Conservation (phyloP, 2,329 filamentous ascomycete species). For the Penicillium digitatum region DNA sequence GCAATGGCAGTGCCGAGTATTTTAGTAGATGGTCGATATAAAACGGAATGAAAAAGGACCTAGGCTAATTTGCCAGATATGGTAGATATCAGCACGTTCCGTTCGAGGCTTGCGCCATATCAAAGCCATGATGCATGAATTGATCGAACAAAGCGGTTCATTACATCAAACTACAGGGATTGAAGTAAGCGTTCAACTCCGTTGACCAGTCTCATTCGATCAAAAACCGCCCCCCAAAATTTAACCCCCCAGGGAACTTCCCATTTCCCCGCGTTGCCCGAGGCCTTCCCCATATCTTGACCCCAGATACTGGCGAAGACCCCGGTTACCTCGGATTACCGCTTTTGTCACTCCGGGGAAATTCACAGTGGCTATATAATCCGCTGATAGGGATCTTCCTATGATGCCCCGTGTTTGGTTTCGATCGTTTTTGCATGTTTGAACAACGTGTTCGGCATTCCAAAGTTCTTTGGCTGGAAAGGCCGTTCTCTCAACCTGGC, state of each 20-base stretch:
- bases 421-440: constrained; percentile 9
- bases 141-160: background rate
- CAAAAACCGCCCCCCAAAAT: constrained; percentile 15
- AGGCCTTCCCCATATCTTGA: constrained; percentile 27
- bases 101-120: background rate
- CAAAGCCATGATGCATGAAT: constrained; percentile 7
- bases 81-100: background rate
- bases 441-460: constrained; percentile 27
- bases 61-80: background rate
- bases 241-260: constrained; percentile 3
- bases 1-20: background rate
- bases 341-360: constrained; percentile 22
- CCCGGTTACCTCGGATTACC: constrained; percentile 23
- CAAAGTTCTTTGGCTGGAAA: constrained; percentile 28
- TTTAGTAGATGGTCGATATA: background rate
- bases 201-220: constrained; percentile 7
- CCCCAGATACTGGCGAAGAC: constrained; percentile 12
- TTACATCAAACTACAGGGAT: background rate
- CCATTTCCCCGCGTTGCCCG: constrained; percentile 16
- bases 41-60: background rate
- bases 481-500: constrained; percentile 31
- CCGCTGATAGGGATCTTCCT: constrained; percentile 5
- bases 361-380: constrained; percentile 23
- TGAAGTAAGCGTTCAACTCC: background rate
- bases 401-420: background rate